These are phyloP conservation scores for Ascochyta fabae DNA, from an alignment of 2,329 filamentous ascomycete species.

Conservation along the genomic window DNA sequence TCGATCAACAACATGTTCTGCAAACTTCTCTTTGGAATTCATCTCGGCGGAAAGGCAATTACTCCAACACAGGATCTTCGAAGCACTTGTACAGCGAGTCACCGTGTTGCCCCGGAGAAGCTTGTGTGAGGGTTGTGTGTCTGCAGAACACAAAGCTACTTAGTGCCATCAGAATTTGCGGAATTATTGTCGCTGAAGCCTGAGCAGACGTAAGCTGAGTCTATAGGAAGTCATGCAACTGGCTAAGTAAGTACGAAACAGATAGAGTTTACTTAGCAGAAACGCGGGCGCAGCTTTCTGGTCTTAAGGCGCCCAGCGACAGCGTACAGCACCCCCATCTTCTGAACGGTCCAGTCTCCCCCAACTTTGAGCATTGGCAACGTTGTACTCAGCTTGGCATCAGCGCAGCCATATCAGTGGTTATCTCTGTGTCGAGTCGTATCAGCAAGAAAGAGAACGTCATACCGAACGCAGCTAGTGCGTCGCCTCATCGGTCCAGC, in stretches of 20 bases:
- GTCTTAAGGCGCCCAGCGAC: background rate
- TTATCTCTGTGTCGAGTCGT: constrained; percentile 5
- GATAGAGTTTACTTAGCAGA: background rate
- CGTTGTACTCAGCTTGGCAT: constrained; percentile 18
- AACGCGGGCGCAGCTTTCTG: background rate
- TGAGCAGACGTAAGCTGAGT: background rate
- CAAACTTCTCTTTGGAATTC: background rate
- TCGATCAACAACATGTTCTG: too few relatives aligned
- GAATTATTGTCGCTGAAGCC: too few relatives aligned
- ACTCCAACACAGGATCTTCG: too few relatives aligned
- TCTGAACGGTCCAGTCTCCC: constrained; percentile 10
- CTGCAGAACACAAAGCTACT: too few relatives aligned
- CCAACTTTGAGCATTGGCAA: constrained; percentile 32
- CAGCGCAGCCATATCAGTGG: constrained; percentile 7
- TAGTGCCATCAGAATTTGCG: too few relatives aligned
- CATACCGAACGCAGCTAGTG: constrained; percentile 32
- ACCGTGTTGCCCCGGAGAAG: background rate
- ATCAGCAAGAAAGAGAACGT: constrained; percentile 16
- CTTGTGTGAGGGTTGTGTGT: background rate
- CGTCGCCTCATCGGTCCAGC: constrained; percentile 28
- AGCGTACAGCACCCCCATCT: constrained; percentile 19
- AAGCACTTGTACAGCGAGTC: background rate
- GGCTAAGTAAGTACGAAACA: background rate
- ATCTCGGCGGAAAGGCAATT: background rate
- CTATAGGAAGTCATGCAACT: background rate